A percentile compares a stretch with the other conserved stretches of the same genome.
phyloP scores from a whole-genome alignment of 2,329 filamentous ascomycete genomes.

The Cladorrhinum sp. region DNA sequence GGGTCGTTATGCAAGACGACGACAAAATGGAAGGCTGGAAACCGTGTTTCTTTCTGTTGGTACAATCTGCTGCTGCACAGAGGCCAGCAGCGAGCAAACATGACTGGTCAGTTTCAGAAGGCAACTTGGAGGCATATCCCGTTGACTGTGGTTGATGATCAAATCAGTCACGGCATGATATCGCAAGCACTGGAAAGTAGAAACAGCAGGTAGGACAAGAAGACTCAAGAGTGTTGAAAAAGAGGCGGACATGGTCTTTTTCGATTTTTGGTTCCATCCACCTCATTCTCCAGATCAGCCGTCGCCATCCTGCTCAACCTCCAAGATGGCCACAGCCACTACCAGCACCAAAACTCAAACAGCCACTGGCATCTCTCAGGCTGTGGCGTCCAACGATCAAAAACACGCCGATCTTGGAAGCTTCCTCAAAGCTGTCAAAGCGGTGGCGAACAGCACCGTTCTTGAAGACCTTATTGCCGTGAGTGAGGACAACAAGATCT shows the following conservation, averaged over 20 bases:
- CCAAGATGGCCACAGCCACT: not conserved
- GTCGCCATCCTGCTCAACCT: not conserved
- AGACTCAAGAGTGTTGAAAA: not conserved
- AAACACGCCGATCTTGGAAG: not conserved
- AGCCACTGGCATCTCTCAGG: not conserved
- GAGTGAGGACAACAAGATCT: not conserved
- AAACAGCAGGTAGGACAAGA: no score
- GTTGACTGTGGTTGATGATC: not conserved
- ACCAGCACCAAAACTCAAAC: not conserved
- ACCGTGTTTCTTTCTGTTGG: not conserved
- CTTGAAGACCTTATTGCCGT: not conserved
- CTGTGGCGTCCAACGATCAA: not conserved
- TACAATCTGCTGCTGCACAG: slow-evolving; percentile 3
- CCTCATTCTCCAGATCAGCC: not conserved
- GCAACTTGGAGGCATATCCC: no score
- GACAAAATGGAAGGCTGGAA: slow-evolving; percentile 1
- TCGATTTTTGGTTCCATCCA: not conserved
- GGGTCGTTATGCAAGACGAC: not conserved
- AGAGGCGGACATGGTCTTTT: not conserved
- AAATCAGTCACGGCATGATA: not conserved
- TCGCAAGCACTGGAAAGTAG: not conserved
- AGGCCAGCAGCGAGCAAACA: not conserved
- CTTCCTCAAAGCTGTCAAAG: not conserved
- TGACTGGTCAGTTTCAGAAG: not conserved
- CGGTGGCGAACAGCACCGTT: not conserved